phyloP scores from a whole-genome alignment of 2,329 filamentous ascomycete genomes.

The Didymella arachidicola region DNA sequence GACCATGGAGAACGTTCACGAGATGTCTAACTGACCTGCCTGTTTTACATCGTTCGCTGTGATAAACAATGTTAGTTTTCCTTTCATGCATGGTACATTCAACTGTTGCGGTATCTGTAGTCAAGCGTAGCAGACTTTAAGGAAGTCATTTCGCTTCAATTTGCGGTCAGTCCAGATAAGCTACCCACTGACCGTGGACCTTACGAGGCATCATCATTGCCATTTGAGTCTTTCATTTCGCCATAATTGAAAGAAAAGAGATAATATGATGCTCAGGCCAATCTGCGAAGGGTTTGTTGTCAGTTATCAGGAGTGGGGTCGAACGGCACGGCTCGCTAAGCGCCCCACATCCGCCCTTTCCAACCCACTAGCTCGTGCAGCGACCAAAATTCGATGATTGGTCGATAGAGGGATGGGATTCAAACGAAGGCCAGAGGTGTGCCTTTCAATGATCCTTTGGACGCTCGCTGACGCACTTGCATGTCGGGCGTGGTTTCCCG shows the following conservation, averaged over 20 bases:
- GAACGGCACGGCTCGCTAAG: constrained; percentile 22
- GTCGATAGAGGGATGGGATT: neutral
- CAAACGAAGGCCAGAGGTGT: neutral
- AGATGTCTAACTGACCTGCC: constrained; percentile 52
- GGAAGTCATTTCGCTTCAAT: constrained; percentile 33
- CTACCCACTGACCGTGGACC: neutral
- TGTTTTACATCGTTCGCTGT: constrained; percentile 47
- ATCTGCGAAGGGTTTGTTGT: constrained; percentile 7
- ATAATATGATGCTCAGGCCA: neutral
- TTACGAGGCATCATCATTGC: constrained; percentile 29
- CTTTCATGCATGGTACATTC: constrained; percentile 41
- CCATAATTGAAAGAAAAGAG: constrained; percentile 22
- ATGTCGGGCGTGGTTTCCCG: neutral
- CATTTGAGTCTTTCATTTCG: constrained; percentile 28
- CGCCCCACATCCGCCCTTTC: constrained; percentile 1
- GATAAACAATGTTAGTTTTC: constrained; percentile 36
- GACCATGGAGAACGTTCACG: constrained; percentile 22
- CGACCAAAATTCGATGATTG: neutral
- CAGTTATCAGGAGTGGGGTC: constrained; percentile 11
- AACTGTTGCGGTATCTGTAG: constrained; percentile 40
- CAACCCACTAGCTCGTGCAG: neutral
- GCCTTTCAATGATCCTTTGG: neutral
- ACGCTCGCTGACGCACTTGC: neutral
- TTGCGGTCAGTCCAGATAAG: constrained; percentile 8
- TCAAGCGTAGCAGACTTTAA: constrained; percentile 36